Percentiles rank a stretch among this genome's conserved stretches.
These are phyloP conservation scores for Exophiala spinifera DNA, from an alignment of 2,329 filamentous ascomycete genomes.

Conservation along the genomic window DNA sequence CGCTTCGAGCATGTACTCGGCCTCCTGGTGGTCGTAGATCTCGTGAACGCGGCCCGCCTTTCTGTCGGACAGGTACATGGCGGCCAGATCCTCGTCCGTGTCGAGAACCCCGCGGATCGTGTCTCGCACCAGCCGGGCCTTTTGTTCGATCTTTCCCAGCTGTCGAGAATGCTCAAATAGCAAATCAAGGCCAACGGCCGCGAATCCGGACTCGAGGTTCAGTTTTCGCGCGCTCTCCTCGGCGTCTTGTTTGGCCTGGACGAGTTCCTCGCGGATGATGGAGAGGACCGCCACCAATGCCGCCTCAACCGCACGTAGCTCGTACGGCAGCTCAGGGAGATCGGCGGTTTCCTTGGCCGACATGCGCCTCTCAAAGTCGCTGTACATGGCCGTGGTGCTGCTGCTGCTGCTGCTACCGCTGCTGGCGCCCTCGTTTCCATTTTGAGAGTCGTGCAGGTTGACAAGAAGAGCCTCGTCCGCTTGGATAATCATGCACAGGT, in stretches of 20 bases:
- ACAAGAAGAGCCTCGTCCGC: constrained; percentile 34
- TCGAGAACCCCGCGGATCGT: constrained; percentile 36
- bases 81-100: constrained; percentile 38
- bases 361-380: constrained; percentile 32
- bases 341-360: constrained; percentile 22
- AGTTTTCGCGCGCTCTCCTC: constrained; percentile 12
- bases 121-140: constrained; percentile 35
- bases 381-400: too few relatives aligned
- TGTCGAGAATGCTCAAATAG: constrained; percentile 33
- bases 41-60: constrained; percentile 32
- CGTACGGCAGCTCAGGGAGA: constrained; percentile 32
- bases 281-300: constrained; percentile 37
- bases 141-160: constrained; percentile 33
- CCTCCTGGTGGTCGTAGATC: constrained; percentile 36
- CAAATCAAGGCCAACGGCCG: constrained; percentile 26
- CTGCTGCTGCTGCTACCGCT: not conserved
- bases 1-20: constrained; percentile 39
- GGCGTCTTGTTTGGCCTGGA: constrained; percentile 13
- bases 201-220: constrained; percentile 19
- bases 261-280: constrained; percentile 32
- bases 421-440: not conserved
- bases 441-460: constrained; percentile 22
- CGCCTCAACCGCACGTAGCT: constrained; percentile 37
- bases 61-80: constrained; percentile 38
- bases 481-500: constrained; percentile 37